phyloP scores from a whole-genome alignment of 2,329 filamentous ascomycete species.

The Metarhizium robertsii region DNA sequence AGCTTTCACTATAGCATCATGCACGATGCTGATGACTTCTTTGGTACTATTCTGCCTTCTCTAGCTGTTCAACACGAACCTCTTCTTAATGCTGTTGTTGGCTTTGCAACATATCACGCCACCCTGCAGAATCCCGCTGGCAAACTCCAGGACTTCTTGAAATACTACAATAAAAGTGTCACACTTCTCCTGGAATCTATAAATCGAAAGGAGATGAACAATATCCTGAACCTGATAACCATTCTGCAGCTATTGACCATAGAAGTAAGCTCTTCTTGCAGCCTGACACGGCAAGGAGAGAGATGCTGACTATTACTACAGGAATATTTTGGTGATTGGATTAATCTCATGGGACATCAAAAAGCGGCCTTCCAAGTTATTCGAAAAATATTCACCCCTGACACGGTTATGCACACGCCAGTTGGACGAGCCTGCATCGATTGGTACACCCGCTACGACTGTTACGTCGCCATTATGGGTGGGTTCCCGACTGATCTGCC shows the following conservation, averaged over 20 bases:
- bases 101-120: conserved; percentile 81
- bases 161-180: conserved; percentile 86
- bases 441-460: conserved; percentile 91
- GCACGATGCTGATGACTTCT: conserved; percentile 61
- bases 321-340: conserved; percentile 95
- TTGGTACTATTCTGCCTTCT: conserved; percentile 60
- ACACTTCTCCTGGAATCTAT: conserved; percentile 64
- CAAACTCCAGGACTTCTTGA: conserved; percentile 71
- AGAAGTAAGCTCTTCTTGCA: conserved; percentile 51
- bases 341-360: conserved; percentile 87
- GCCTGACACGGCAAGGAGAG: conserved; percentile 1
- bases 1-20: conserved; percentile 77
- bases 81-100: conserved; percentile 76
- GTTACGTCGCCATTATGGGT: conserved; percentile 74
- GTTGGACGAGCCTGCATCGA: conserved; percentile 63
- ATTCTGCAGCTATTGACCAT: conserved; percentile 89
- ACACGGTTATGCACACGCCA: conserved; percentile 62
- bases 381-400: conserved; percentile 65
- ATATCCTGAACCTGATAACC: conserved; percentile 67
- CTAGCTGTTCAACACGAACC: conserved; percentile 67
- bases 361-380: conserved; percentile 80
- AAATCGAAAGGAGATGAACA: conserved; percentile 60
- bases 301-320: conserved; percentile 25
- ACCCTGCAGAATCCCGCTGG: conserved; percentile 62
- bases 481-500: conserved; percentile 65